Evolutionary conservation across 2,329 filamentous ascomycete species (phyloP), one percentile per base, ranked within the genome.

Genomic region (Bisporella sp.): DNA sequence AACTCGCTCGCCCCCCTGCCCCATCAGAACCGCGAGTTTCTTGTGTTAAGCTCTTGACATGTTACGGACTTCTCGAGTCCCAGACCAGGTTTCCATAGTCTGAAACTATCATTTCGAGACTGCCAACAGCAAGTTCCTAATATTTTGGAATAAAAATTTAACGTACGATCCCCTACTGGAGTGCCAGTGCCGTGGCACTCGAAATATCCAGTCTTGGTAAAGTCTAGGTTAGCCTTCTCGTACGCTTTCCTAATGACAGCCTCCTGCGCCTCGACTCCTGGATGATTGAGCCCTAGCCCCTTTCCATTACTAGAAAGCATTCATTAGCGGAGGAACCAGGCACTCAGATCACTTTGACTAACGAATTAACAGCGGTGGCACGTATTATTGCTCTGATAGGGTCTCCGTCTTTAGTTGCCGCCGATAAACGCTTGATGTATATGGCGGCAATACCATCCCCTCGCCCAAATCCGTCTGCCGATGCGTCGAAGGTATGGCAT

Each of bases 401-500:
- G 59, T 85, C 79, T n/a, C 78, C 77, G 55, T 81, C 77, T 8
- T 68, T 67, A 4, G 85, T 57, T 1, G 82, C 82, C 59, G 81
- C 75, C 5, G 69, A 66, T 0, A 85, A 65, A 4, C 73, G 72
- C 64, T 85, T 85, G 41, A 86, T 59, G 4, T 84, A 59, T 1
- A 86, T 63, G 7, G 78, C 71, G 0, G 72, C 78, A 30, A 79
- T 69, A 1, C 81, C 83, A 57, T 87, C 83, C 1, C 80, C 82
- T 39, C 81, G 71, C 0, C 75, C 80, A 57, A 85, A 87, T 0
- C 83, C 83, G 52, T 81, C 76, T 11, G 79, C 83, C 1, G 73
- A 69, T 13, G 69, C 59, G 54, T 85, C 81, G 54, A 81, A 84
- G 3, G 74, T 76, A 52, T 73, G 77, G 42, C 74, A 78, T 28